Base-by-base conservation (phyloP, 495 filamentous ascomycete species). In the Lophiostoma macrostomum region DNA sequence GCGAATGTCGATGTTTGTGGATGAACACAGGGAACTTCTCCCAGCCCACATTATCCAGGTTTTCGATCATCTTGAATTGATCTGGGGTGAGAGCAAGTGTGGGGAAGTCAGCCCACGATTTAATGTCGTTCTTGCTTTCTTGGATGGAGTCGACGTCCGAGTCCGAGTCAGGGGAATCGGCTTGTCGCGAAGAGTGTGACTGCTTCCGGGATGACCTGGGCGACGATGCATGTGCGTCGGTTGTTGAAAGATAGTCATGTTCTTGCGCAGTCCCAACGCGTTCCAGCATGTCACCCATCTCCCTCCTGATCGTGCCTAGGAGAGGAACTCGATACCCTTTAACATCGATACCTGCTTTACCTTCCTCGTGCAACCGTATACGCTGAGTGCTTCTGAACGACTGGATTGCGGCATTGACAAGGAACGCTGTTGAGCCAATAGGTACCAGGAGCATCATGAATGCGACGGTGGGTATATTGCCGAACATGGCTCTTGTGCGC, bases 21-120 rank as follows among this genome's bases (percentile, higher is more conserved):
- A 98, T 96, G 70, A 86, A 83, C 3, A 95, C 87, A 0, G 81
- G 83, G 69, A 87, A 91, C 69, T 93, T 96, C 16, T 76, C 78
- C 71, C 85, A 90, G 8, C 84, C 83, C 0, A 95, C 73, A 8
- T 72, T 65, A 62, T 96, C 85, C 54, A 98, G 70, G 13, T 82
- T 80, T 14, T 85, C 71, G 39, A 95, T 84, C 72, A 96, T 95
- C 18, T 73, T 71, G 66, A 94, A 91, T 67, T 98, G 93, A 20
- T 81, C 81, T 2, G 79, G 74, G 1, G 87, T 81, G 36, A 98
- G 70, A 24, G 89, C 88, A 39, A 96, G 74, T 1, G 80, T 89
- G 1, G 86, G 88, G 40, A 78, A 75, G 2, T 74, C 69, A 25
- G n/a, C n/a, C n/a, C n/a, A n/a, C n/a, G 53, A 43, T 25, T 37